A percentile compares a stretch with the other conserved stretches of the same genome.
Evolutionary conservation across 2,329 filamentous ascomycete species (phyloP).

Genomic region (Cucurbitaria berberidis): DNA sequence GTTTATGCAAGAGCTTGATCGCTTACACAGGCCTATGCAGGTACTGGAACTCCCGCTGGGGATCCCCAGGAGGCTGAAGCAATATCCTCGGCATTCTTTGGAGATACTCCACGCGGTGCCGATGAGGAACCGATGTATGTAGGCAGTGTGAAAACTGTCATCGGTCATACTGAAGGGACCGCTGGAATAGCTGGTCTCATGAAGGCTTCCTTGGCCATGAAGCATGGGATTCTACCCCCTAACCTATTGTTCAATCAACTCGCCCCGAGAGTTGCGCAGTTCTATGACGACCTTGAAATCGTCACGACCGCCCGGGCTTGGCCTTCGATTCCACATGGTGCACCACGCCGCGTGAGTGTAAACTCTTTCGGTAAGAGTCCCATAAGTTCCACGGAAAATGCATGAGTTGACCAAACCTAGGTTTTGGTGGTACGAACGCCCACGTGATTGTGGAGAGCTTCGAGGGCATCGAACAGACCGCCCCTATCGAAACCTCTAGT

Average conservation of each 20-base stretch:
- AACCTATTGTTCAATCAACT: conserved; percentile 44
- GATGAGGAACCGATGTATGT: conserved; percentile 14
- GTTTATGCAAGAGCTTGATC: no score
- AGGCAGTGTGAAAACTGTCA: conserved; percentile 46
- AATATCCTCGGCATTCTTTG: no score
- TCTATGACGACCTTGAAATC: conserved; percentile 13
- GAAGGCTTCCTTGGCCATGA: conserved; percentile 44
- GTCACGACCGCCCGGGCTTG: conserved; percentile 9
- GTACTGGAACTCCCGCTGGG: conserved; percentile 37
- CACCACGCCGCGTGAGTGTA: conserved; percentile 20
- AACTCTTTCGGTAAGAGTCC: no score
- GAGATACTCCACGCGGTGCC: neutral
- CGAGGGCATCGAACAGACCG: no score
- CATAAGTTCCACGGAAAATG: no score
- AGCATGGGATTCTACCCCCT: conserved; percentile 36
- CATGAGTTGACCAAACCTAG: neutral
- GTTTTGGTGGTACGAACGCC: conserved; percentile 35
- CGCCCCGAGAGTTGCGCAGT: conserved; percentile 28
- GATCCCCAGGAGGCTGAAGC: conserved; percentile 21
- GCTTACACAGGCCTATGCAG: conserved; percentile 2
- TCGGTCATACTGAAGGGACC: conserved; percentile 52
- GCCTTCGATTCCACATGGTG: conserved; percentile 10
- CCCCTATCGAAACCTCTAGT: no score
- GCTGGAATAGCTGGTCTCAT: conserved; percentile 49
- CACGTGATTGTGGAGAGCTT: conserved; percentile 32